These are phyloP conservation scores for Vitis rupestris DNA, from an alignment of 164 flowering plant genomes.

Conservation along the genomic window DNA sequence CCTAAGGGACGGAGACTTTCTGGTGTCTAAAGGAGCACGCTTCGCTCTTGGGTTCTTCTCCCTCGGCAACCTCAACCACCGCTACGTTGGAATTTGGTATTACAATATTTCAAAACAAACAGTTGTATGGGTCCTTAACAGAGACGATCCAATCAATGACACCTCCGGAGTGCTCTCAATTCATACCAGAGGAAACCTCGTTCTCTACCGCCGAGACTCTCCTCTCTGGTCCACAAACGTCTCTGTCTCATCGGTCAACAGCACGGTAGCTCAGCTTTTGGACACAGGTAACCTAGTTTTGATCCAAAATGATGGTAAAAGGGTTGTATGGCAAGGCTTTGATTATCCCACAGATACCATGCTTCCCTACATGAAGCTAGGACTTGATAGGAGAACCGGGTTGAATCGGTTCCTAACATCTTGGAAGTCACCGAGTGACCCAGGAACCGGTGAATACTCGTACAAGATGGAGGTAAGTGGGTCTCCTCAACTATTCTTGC, in stretches of 20 bases:
- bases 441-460: slow-evolving; percentile 29
- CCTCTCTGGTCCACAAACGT: slow-evolving; percentile 34
- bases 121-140: slow-evolving; percentile 60
- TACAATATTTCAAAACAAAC: slow-evolving; percentile 20
- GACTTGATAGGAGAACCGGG: slow-evolving; percentile 37
- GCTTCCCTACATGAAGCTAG: slow-evolving; percentile 47
- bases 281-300: slow-evolving; percentile 54
- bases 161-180: slow-evolving; percentile 38
- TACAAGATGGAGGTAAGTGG: slow-evolving; percentile 25
- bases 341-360: slow-evolving; percentile 40
- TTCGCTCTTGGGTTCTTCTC: slow-evolving; percentile 54
- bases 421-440: slow-evolving; percentile 45
- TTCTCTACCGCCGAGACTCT: slow-evolving; percentile 2
- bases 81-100: slow-evolving; percentile 55
- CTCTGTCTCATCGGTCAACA: neutral
- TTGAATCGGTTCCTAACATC: slow-evolving; percentile 35
- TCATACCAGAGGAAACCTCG: slow-evolving; percentile 19
- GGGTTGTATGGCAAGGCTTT: slow-evolving; percentile 56
- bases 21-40: slow-evolving; percentile 25
- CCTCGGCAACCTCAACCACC: slow-evolving; percentile 21
- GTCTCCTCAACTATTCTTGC: slow-evolving; percentile 20
- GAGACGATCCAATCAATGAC: slow-evolving; percentile 35
- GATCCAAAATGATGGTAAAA: slow-evolving; percentile 1
- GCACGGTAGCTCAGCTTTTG: slow-evolving; percentile 27
- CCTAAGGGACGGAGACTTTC: slow-evolving; percentile 18